Conservation (phyloP, 1,284 basidiomycete genomes). For the Marasmius oreades region DNA sequence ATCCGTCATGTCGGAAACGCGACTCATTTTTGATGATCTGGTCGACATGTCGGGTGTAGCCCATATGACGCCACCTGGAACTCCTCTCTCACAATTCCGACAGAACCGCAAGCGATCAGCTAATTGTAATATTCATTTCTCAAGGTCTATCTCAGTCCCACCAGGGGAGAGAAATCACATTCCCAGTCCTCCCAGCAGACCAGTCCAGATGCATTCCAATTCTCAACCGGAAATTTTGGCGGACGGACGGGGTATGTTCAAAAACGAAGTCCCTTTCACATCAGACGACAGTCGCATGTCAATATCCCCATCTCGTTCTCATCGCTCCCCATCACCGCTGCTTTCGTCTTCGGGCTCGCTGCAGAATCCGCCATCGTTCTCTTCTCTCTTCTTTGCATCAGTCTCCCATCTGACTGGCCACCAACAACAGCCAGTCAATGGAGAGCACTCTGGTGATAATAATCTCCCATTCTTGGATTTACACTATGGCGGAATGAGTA, state of each 20-base stretch:
- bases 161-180: slow-evolving; percentile 44
- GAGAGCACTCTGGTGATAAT: slow-evolving; percentile 31
- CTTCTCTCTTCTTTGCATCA: slow-evolving; percentile 13
- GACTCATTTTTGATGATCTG: slow-evolving; percentile 16
- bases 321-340: background rate
- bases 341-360: background rate
- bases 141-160: slow-evolving; percentile 53
- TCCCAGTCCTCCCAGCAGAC: slow-evolving; percentile 23
- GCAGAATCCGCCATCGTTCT: slow-evolving; percentile 13
- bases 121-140: slow-evolving; percentile 4
- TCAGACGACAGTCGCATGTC: slow-evolving; percentile 14
- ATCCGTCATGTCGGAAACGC: slow-evolving; percentile 19
- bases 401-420: slow-evolving; percentile 1
- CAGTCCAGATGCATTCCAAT: slow-evolving; percentile 29
- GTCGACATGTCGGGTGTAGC: slow-evolving; percentile 11
- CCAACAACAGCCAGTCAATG: slow-evolving; percentile 19
- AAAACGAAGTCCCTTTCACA: slow-evolving; percentile 21
- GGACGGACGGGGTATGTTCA: background rate
- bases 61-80: slow-evolving; percentile 16
- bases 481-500: slow-evolving; percentile 45
- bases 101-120: slow-evolving; percentile 6
- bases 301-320: background rate
- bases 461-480: slow-evolving; percentile 70
- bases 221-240: slow-evolving; percentile 20
- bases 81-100: slow-evolving; percentile 13